These are phyloP conservation scores for Ceratobasidium sp. DNA, from an alignment of 1,284 basidiomycete species.

Conservation along the genomic window DNA sequence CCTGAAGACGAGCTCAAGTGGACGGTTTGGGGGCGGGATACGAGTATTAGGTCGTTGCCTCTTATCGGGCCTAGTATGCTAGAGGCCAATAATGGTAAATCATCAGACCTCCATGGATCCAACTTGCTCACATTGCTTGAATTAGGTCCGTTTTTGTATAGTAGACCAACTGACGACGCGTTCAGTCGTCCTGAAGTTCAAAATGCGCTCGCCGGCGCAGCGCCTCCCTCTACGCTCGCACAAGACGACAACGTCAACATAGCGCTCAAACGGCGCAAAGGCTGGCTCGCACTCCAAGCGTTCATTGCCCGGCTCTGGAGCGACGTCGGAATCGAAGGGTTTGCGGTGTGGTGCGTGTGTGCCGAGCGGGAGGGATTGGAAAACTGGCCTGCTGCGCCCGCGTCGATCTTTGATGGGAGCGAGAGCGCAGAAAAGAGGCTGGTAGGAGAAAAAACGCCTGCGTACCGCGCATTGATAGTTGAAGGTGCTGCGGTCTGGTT, in stretches of 20 bases:
- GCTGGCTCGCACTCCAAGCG: slow-evolving; percentile 29
- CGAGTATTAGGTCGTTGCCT: slow-evolving; percentile 14
- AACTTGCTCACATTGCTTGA: neutral
- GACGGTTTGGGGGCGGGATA: slow-evolving; percentile 36
- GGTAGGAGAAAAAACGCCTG: slow-evolving; percentile 11
- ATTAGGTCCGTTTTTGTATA: slow-evolving; percentile 28
- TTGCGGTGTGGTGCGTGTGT: slow-evolving; percentile 1
- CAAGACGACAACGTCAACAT: slow-evolving; percentile 21
- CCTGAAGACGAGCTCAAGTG: slow-evolving; percentile 22
- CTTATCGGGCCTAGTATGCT: slow-evolving; percentile 27
- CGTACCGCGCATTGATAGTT: slow-evolving; percentile 33
- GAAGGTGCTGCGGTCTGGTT: slow-evolving; percentile 29
- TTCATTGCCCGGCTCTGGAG: slow-evolving; percentile 20
- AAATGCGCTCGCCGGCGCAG: slow-evolving; percentile 15
- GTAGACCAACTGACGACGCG: slow-evolving; percentile 9
- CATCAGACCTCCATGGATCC: neutral
- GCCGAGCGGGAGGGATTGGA: slow-evolving; percentile 35
- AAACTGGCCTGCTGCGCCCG: slow-evolving; percentile 26
- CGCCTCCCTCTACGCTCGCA: neutral
- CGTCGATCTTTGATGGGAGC: slow-evolving; percentile 1
- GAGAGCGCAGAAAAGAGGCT: neutral
- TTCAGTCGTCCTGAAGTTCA: slow-evolving; percentile 29
- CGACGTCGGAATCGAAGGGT: slow-evolving; percentile 11
- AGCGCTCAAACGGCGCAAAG: neutral
- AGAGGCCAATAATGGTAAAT: slow-evolving; percentile 34